phyloP scores from a whole-genome alignment of 495 filamentous ascomycete genomes.

The Tuber indicum region DNA sequence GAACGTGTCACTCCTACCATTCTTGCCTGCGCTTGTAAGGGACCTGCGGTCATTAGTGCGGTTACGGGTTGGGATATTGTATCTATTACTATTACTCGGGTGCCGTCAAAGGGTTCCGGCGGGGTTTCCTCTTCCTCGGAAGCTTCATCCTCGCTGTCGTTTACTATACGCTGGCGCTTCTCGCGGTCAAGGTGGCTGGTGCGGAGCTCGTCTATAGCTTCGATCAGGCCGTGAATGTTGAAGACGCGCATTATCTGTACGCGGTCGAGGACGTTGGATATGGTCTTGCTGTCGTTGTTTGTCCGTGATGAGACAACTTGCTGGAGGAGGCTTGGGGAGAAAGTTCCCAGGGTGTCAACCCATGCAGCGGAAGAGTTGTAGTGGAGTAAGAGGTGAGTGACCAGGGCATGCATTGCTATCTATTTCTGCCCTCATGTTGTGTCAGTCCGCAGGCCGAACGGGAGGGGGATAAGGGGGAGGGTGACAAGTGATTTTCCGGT shows the following conservation, averaged over 20 bases:
- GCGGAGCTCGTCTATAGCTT: slow-evolving; percentile 37
- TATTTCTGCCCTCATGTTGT: slow-evolving; percentile 6
- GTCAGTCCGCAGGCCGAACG: background rate
- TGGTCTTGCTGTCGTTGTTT: background rate
- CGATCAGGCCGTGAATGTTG: slow-evolving; percentile 39
- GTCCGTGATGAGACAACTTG: slow-evolving; percentile 25
- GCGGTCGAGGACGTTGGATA: slow-evolving; percentile 31
- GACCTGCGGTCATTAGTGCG: slow-evolving; percentile 8
- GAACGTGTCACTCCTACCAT: slow-evolving; percentile 18
- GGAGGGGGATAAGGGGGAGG: background rate
- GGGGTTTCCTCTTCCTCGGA: background rate
- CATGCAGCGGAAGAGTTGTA: slow-evolving; percentile 25
- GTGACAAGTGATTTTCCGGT: slow-evolving; percentile 20
- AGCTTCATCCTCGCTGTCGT: background rate
- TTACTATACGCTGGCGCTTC: background rate
- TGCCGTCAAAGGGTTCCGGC: background rate
- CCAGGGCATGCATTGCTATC: slow-evolving; percentile 39
- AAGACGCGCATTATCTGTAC: slow-evolving; percentile 39
- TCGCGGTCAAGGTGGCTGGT: slow-evolving; percentile 4
- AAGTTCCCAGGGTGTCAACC: slow-evolving; percentile 38
- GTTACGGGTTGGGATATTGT: slow-evolving; percentile 24
- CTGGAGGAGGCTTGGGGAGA: slow-evolving; percentile 20
- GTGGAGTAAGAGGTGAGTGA: slow-evolving; percentile 35
- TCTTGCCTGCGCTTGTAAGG: slow-evolving; percentile 15
- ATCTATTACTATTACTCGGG: slow-evolving; percentile 32